phyloP scores from a whole-genome alignment of 768 basidiomycete species.

The Boletus edulis region DNA sequence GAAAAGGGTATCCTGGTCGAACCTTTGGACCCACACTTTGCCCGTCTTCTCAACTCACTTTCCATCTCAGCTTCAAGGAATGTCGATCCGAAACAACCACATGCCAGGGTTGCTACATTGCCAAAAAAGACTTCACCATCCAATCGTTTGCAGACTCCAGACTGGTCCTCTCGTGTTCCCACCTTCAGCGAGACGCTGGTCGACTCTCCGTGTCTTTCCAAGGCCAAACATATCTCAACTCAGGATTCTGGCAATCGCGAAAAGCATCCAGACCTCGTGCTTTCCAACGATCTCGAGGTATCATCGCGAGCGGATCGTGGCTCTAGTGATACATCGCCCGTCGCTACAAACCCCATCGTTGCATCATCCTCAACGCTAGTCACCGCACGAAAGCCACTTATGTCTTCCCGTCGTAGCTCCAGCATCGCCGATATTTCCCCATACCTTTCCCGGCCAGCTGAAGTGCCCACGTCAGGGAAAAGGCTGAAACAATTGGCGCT shows the following conservation, averaged over 20 bases:
- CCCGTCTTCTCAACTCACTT: slow-evolving; percentile 60
- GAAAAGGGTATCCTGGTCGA: slow-evolving; percentile 27
- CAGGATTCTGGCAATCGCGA: slow-evolving; percentile 5
- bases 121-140: slow-evolving; percentile 11
- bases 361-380: slow-evolving; percentile 12
- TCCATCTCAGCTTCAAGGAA: slow-evolving; percentile 51
- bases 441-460: slow-evolving; percentile 55
- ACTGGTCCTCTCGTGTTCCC: slow-evolving; percentile 34
- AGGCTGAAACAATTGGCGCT: slow-evolving; percentile 68
- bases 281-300: neutral
- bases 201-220: slow-evolving; percentile 6
- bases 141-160: slow-evolving; percentile 21
- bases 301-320: neutral
- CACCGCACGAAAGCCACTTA: slow-evolving; percentile 19
- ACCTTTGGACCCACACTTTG: slow-evolving; percentile 66
- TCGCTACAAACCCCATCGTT: neutral
- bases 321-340: slow-evolving; percentile 10
- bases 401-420: slow-evolving; percentile 37
- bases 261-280: neutral
- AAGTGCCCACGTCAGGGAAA: slow-evolving; percentile 57
- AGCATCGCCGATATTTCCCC: slow-evolving; percentile 68
- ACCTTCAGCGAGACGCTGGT: slow-evolving; percentile 13
- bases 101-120: slow-evolving; percentile 1
- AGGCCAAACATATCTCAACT: neutral
- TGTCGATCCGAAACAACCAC: slow-evolving; percentile 11